A percentile compares a stretch with the other conserved stretches of the same genome.
Conservation (phyloP, 805 yeast species). For the Torulaspora quercuum region DNA sequence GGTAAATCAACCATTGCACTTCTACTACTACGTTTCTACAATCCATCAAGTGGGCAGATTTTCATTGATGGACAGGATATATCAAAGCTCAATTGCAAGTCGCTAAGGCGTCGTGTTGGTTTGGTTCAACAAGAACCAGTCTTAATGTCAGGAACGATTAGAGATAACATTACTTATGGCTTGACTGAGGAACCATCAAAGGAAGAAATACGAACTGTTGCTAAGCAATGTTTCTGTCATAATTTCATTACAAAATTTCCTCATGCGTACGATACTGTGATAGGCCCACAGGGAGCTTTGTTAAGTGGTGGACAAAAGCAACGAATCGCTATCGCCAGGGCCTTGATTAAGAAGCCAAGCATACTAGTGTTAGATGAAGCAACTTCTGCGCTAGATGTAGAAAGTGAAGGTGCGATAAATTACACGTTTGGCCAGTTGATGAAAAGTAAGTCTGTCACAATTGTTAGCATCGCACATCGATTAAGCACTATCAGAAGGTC, state of each 20-base stretch:
- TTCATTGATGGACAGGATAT: conserved; percentile 53
- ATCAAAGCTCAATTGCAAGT: conserved; percentile 44
- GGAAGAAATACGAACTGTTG: conserved; percentile 44
- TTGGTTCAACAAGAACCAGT: conserved; percentile 77
- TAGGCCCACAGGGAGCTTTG: conserved; percentile 63
- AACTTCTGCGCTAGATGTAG: conserved; percentile 80
- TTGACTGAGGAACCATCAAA: conserved; percentile 61
- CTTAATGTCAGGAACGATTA: conserved; percentile 75
- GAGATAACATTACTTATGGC: conserved; percentile 76
- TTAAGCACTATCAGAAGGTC: conserved; percentile 86
- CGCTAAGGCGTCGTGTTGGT: conserved; percentile 56
- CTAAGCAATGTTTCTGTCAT: conserved; percentile 53
- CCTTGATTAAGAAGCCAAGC: conserved; percentile 70
- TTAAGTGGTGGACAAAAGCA: conserved; percentile 95
- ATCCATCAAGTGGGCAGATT: conserved; percentile 46
- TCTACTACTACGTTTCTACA: conserved; percentile 55
- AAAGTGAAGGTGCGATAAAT: conserved; percentile 73
- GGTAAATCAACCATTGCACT: conserved; percentile 84
- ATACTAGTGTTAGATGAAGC: conserved; percentile 79
- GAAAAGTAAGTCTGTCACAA: conserved; percentile 60
- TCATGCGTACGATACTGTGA: conserved; percentile 58
- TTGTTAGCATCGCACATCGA: conserved; percentile 91
- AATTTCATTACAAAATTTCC: conserved; percentile 60
- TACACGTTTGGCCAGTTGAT: conserved; percentile 65
- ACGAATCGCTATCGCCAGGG: conserved; percentile 82